Evolutionary conservation across 2,329 filamentous ascomycete species (phyloP), one percentile per base, ranked within the genome.

Genomic region (Exophiala alcalophila): DNA sequence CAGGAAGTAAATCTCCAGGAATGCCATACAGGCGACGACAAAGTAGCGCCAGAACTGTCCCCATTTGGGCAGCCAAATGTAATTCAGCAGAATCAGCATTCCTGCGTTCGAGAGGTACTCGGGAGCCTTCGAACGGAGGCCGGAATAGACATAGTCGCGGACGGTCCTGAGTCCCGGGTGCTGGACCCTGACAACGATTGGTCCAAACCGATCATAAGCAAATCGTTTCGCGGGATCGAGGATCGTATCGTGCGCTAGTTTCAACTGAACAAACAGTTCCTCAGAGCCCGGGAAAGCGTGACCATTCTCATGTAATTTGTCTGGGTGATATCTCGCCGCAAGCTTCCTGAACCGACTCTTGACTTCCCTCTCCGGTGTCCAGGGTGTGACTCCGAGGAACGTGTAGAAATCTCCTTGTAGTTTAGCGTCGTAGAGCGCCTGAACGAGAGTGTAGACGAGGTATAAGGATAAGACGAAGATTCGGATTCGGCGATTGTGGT

Each of bases 381-480:
- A 44, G 25, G 83, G 73, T 9, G 82, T 71, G 0, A 96, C 77
- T 24, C 80, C 80, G 0, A 98, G 77, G 51, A 84, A 77, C 32
- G 78, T 72, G 69, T 96, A 97, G 69, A 85, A 95, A 64, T 87
- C 82, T 12, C 84, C 81, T 1, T 74, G 70, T 30, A 75, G 70
- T 50, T 80, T 83, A 19, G 95, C 74, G 51, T 87, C 81, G 69
- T 86, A 81, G 73, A 94, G 86, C 58, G 88, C 84, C 68, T 97
- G 91, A 69, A 90, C 92, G 58, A 97, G 80, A 32, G 89, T 95
- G 73, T 95, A 96, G 53, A 84, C 68, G 25, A 97, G 85, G 69
- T 97, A 98, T 48, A 78, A 69, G 34, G 83, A 72, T 36, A 97
- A 83, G 58, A 97, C 86, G 55, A 83, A 71, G 60, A 91, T 83